A percentile compares a stretch with the other conserved stretches of the same genome.
These are phyloP conservation scores for Alternaria infectoria DNA, from an alignment of 2,329 filamentous ascomycete genomes.

Conservation along the genomic window DNA sequence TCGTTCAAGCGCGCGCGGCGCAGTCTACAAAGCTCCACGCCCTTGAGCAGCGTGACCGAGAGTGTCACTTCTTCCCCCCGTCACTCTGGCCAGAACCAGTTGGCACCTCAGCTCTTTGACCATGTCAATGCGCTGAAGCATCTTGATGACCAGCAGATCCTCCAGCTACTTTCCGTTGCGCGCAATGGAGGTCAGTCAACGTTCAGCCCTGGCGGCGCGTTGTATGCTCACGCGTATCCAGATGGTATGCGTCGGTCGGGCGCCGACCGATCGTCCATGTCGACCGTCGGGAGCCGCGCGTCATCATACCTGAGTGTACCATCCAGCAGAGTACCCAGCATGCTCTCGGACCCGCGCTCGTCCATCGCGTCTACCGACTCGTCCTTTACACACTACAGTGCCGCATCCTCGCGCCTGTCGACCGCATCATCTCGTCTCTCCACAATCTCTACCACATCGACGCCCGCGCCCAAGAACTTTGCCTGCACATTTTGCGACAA, in stretches of 20 bases:
- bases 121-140: constrained; percentile 50
- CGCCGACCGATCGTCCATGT: constrained; percentile 46
- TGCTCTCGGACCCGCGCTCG: constrained; percentile 45
- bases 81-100: constrained; percentile 39
- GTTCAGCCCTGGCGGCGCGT: constrained; percentile 10
- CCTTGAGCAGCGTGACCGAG: constrained; percentile 45
- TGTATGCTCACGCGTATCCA: constrained; percentile 31
- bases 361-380: constrained; percentile 49
- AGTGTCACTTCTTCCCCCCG: constrained; percentile 46
- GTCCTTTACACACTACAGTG: constrained; percentile 46
- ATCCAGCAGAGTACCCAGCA: constrained; percentile 47
- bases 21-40: constrained; percentile 46
- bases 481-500: constrained; percentile 63
- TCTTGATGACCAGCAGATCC: constrained; percentile 49
- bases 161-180: constrained; percentile 46
- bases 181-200: constrained; percentile 46
- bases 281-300: constrained; percentile 44
- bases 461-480: constrained; percentile 47
- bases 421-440: constrained; percentile 48
- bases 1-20: constrained; percentile 48
- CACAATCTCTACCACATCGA: constrained; percentile 42
- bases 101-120: constrained; percentile 47
- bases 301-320: constrained; percentile 48
- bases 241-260: constrained; percentile 44
- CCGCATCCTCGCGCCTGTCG: constrained; percentile 45